These are phyloP conservation scores for Lyophyllum semitale DNA, from an alignment of 768 basidiomycete genomes.

Conservation along the genomic window DNA sequence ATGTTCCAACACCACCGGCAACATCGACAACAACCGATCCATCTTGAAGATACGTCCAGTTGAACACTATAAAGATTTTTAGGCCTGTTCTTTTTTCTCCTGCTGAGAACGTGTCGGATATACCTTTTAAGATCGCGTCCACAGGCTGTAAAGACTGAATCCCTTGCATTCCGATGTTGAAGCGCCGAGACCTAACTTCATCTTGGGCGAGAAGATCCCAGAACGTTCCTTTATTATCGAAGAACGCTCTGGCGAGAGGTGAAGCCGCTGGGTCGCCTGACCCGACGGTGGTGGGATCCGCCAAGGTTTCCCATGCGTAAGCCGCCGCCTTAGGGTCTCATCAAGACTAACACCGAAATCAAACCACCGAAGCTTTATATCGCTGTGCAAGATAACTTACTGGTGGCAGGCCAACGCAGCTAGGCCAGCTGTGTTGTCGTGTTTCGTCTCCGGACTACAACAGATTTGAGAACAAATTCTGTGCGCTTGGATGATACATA, in stretches of 20 bases:
- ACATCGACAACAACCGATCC: too few species aligned
- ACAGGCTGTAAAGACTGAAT: constrained; percentile 23
- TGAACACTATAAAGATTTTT: too few species aligned
- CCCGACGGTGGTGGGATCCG: constrained; percentile 25
- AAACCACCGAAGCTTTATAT: too few species aligned
- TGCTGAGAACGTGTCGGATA: too few species aligned
- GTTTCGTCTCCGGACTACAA: constrained; percentile 10
- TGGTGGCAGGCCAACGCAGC: constrained; percentile 26
- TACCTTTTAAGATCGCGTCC: constrained; percentile 20
- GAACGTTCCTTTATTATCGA: constrained; percentile 18
- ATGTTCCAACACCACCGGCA: too few species aligned
- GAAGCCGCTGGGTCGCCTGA: constrained; percentile 25
- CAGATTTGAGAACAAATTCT: neutral
- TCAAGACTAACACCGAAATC: constrained; percentile 22
- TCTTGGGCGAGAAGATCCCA: constrained; percentile 28
- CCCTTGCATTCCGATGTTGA: constrained; percentile 33
- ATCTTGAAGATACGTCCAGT: too few species aligned
- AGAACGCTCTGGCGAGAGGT: constrained; percentile 27
- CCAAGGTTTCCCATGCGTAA: too few species aligned
- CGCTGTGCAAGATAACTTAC: constrained; percentile 11
- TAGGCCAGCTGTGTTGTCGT: constrained; percentile 21
- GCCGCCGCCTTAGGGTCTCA: constrained; percentile 30
- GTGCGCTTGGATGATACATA: constrained; percentile 2
- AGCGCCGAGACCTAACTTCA: constrained; percentile 22
- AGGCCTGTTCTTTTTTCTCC: too few species aligned